Base-by-base conservation (phyloP, 352 stramenopile species). In the Phytophthora ohioensis region DNA sequence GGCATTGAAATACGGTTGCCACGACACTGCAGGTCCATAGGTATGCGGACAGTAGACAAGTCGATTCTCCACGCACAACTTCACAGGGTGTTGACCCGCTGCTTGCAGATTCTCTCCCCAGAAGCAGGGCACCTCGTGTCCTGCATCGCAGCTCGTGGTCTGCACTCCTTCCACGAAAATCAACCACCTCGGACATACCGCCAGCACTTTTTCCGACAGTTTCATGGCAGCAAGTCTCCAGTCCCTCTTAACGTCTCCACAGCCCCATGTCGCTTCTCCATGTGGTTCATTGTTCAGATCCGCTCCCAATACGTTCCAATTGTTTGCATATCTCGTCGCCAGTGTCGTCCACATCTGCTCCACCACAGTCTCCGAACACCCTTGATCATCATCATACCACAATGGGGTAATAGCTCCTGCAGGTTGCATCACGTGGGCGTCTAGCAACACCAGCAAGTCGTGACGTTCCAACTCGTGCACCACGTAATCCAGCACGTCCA, bases 231-330 rank as follows among this genome's bases (percentile, higher is more conserved):
- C 75, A 21, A 88, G 76, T 41, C 71, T 80, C 80, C 80, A 90
- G 73, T 90, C 82, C 3, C 71, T 87, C 6, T 43, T 53, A 4
- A 64, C n/a, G 53, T 79, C 69, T 39, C 60, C 68, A 3, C 59
- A 78, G 3, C 82, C 82, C 82, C 82, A 90, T 1, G 78, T 72
- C 1, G 82, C 82, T 10, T 71, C 55, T 7, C 76, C 82, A 60
- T 90, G 82, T 1, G 82, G 82, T 12, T 90, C 82, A 63, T 90
- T 90, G 60, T 84, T 87, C 9, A 90, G 46, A 60, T 90, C 82
- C 0, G 80, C 75, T 4, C 70, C 82, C 5, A 90, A 43, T 2
- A 88, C 80, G 34, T 90, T 88, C 82, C 80, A 82, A 15, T 68
- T 59, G 1, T 41, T 35, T 31, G 32, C 54, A 68, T 85, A 88